A percentile compares a stretch with the other conserved stretches of the same genome.
Conservation (phyloP, 306 rosid genomes). For the Medicago ruthenica region DNA sequence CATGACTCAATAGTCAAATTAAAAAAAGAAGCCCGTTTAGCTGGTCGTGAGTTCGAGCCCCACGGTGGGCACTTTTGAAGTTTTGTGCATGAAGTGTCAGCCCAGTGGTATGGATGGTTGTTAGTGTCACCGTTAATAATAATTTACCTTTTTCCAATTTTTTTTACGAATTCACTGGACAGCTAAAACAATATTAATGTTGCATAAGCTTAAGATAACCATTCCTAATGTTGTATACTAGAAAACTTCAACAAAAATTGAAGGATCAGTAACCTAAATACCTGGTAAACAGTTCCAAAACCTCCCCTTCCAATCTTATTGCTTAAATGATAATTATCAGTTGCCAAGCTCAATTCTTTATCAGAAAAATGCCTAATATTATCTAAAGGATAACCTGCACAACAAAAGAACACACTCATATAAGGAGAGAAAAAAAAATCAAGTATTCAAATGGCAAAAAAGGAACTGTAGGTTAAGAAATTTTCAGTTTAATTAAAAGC, state of each 20-base stretch:
- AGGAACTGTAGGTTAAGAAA: too few relatives aligned
- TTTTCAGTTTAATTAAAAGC: too few relatives aligned
- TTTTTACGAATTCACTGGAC: background rate
- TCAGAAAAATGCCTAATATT: slow-evolving; percentile 67
- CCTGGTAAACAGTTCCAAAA: slow-evolving; percentile 92
- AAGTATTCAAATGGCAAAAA: too few relatives aligned
- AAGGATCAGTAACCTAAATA: slow-evolving; percentile 41
- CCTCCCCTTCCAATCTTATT: slow-evolving; percentile 92
- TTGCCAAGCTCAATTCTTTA: slow-evolving; percentile 72
- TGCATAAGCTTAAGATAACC: background rate
- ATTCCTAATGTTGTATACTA: background rate
- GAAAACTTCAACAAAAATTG: background rate
- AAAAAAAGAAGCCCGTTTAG: too few relatives aligned
- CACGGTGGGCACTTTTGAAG: too few relatives aligned
- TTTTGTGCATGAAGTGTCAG: too few relatives aligned
- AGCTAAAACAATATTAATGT: background rate
- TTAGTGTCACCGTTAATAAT: too few relatives aligned
- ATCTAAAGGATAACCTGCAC: slow-evolving; percentile 57
- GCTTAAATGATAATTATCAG: slow-evolving; percentile 67
- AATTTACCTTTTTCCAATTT: too few relatives aligned
- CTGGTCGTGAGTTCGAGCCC: too few relatives aligned
- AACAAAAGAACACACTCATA: slow-evolving; percentile 37
- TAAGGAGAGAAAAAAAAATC: background rate
- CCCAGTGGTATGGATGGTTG: too few relatives aligned
- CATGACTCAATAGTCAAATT: background rate